These are phyloP conservation scores for Pestalotiopsis sp. DNA, from an alignment of 2,329 filamentous ascomycete species.

Conservation along the genomic window DNA sequence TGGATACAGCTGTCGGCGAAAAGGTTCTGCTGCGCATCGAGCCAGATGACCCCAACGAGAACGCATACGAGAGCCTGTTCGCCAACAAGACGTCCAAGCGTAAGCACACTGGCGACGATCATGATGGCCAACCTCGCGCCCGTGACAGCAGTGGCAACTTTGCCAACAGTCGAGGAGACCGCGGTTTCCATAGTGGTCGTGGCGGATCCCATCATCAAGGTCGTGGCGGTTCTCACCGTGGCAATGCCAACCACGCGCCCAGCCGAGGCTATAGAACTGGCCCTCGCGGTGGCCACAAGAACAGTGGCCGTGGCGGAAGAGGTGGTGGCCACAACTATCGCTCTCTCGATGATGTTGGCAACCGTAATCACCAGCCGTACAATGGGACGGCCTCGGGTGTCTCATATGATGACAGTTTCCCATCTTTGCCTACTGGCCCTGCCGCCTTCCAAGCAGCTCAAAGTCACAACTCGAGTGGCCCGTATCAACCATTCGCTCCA, in stretches of 20 bases:
- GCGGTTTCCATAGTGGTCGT: conserved; percentile 45
- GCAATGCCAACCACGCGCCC: conserved; percentile 36
- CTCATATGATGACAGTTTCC: conserved; percentile 49
- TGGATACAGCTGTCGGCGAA: conserved; percentile 85
- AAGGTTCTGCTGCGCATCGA: conserved; percentile 84
- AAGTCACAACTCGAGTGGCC: conserved; percentile 15
- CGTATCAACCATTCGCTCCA: neutral
- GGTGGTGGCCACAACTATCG: conserved; percentile 60
- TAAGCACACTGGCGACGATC: conserved; percentile 54
- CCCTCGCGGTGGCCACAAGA: conserved; percentile 38
- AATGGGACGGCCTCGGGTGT: conserved; percentile 38
- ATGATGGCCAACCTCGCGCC: conserved; percentile 25
- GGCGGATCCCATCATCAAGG: conserved; percentile 33
- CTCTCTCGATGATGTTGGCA: conserved; percentile 68
- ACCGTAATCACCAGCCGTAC: conserved; percentile 46
- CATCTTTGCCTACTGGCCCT: conserved; percentile 28
- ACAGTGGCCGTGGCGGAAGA: conserved; percentile 45
- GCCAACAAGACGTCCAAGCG: conserved; percentile 63
- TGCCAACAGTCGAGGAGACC: conserved; percentile 37
- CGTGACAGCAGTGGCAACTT: conserved; percentile 33
- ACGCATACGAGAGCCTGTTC: conserved; percentile 65
- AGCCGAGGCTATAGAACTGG: conserved; percentile 41
- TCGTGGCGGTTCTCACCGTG: conserved; percentile 26
- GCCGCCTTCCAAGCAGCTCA: conserved; percentile 23
- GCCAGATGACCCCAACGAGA: conserved; percentile 64